These are phyloP conservation scores for Globisporangium carolinianum DNA, from an alignment of 352 stramenopile genomes.

Conservation along the genomic window DNA sequence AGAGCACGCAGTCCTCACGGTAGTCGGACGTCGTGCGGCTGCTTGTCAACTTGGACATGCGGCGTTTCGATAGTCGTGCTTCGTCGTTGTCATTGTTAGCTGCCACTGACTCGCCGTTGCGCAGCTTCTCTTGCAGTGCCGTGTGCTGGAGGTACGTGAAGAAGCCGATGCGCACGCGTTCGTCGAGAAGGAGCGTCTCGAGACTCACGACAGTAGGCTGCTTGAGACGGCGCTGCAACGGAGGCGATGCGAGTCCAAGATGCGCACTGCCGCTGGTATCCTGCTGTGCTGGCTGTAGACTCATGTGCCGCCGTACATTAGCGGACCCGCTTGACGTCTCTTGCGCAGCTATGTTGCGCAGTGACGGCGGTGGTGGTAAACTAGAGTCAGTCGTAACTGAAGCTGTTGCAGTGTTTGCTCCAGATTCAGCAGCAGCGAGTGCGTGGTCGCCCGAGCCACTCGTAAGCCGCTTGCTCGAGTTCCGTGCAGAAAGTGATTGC, in stretches of 20 bases:
- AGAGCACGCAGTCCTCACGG: constrained; percentile 54
- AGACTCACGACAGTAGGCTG: constrained; percentile 33
- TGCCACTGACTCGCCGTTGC: constrained; percentile 8
- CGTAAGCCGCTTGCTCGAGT: not conserved
- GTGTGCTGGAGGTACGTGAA: constrained; percentile 45
- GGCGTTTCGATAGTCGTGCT: constrained; percentile 4
- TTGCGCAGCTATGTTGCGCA: not conserved
- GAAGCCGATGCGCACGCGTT: constrained; percentile 43
- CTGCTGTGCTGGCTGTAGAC: constrained; percentile 5
- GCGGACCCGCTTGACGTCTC: not conserved
- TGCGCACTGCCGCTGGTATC: not conserved
- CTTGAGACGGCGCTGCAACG: constrained; percentile 12
- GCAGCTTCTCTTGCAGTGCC: constrained; percentile 27
- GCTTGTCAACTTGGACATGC: constrained; percentile 20
- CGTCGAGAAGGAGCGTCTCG: constrained; percentile 48
- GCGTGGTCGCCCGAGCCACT: not conserved
- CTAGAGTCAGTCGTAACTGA: not conserved
- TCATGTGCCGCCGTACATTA: constrained; percentile 3
- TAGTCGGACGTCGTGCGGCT: constrained; percentile 30
- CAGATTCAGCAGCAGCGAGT: not conserved
- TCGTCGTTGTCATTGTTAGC: constrained; percentile 1
- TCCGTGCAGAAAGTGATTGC: constrained; percentile 2
- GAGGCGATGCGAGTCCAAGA: not conserved
- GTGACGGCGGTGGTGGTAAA: not conserved
- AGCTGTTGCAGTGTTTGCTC: not conserved